Evolutionary conservation across 2,329 filamentous ascomycete species (phyloP).

Genomic region (Neoascochyta sp.): DNA sequence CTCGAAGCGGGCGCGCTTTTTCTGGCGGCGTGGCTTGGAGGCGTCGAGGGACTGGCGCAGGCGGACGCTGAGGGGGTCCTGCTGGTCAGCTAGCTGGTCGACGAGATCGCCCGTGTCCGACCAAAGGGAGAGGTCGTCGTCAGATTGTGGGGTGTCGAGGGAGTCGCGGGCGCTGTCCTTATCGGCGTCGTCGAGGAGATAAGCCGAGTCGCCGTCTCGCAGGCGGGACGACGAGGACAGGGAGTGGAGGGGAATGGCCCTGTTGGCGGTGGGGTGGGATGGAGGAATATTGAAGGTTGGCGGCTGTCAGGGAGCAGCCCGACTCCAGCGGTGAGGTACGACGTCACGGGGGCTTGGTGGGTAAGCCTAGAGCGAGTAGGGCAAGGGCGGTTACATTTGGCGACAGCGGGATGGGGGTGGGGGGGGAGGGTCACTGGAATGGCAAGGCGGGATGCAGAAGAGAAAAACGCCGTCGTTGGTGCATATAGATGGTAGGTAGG

Average conservation of each 20-base stretch:
- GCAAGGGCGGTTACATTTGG: slow-evolving; percentile 36
- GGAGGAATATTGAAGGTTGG: slow-evolving; percentile 75
- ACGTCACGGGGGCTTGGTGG: slow-evolving; percentile 31
- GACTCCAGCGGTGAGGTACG: slow-evolving; percentile 30
- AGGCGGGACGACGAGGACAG: slow-evolving; percentile 51
- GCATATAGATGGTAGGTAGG: too few relatives aligned
- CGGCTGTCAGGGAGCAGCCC: slow-evolving; percentile 59
- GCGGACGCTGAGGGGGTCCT: slow-evolving; percentile 74
- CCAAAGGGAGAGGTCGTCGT: slow-evolving; percentile 76
- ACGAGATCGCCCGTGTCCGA: slow-evolving; percentile 93
- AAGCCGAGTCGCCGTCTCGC: slow-evolving; percentile 39
- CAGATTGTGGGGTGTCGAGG: slow-evolving; percentile 52
- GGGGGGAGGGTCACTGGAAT: slow-evolving; percentile 24
- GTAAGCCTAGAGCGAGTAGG: slow-evolving; percentile 24
- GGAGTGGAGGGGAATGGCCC: slow-evolving; percentile 83
- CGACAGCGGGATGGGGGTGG: slow-evolving; percentile 19
- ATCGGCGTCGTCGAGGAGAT: slow-evolving; percentile 46
- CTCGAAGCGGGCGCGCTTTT: slow-evolving; percentile 69
- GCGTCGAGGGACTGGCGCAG: slow-evolving; percentile 64
- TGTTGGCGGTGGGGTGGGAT: too few relatives aligned
- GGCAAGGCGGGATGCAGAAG: too few relatives aligned
- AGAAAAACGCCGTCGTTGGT: too few relatives aligned
- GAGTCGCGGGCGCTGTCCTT: slow-evolving; percentile 53
- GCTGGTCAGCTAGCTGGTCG: slow-evolving; percentile 79
- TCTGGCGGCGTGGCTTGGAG: slow-evolving; percentile 52